Evolutionary conservation across 805 yeast genomes (phyloP), one percentile per base, ranked within the genome.

Genomic region (Candida caryicola): DNA sequence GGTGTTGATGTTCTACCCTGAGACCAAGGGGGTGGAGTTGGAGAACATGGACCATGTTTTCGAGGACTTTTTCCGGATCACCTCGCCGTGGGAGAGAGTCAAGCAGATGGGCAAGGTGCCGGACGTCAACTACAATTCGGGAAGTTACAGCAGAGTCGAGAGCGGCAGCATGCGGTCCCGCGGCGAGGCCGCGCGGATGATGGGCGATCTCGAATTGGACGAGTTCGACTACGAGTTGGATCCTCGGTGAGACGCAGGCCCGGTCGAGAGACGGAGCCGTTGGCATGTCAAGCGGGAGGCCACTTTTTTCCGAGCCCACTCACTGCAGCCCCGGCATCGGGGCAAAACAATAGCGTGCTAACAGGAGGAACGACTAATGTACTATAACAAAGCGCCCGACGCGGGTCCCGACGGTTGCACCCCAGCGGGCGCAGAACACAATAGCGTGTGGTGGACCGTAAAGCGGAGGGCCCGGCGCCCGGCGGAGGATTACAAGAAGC

Each of bases 1-100:
- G 28, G 74, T 69, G 30, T 38, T 54, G 23, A 39, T 53, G 27
- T 62, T 56, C 39, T 69, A 65, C 43, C 74, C 74, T 1, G 74
- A 69, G 44, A 69, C 74, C 13, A 69, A 66, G 46, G 73, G 73
- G 3, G 57, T 66, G 13, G 74, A 69, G 47, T 52, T 69, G 29
- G 74, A 69, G 47, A 64, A 68, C 32, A 66, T 69, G 13, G 73
- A 69, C 46, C 33, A 46, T 21, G 57, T 66, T 16, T 68, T 69
- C 46, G 64, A 56, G 17, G 64, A 61, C 33, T 64, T 56, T 42
- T 59, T 61, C 39, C 46, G 46, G 13, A 46, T 46, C 13, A 50
- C 50, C 16, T 41, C 58, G 16, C 33, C 42, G 17, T 46, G 45
- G 45, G 37, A 36, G 12, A 29, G 48, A n/a, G 29, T 41, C 15